Evolutionary conservation across 495 filamentous ascomycete genomes (phyloP).

Genomic region (Xylaria scruposa): DNA sequence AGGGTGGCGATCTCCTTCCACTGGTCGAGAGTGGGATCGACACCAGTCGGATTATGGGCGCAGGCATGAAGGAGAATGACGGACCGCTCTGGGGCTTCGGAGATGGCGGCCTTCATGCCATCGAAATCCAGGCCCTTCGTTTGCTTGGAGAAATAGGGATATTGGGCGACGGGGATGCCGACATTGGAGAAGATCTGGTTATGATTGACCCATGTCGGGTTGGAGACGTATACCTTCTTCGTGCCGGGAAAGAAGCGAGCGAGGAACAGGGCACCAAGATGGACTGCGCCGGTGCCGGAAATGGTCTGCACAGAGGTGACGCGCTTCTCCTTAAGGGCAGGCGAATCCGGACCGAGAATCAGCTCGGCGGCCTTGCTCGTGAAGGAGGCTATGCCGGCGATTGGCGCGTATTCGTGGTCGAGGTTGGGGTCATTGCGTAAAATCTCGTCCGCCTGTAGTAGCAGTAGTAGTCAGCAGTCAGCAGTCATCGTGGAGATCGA

Average conservation of each 20-base stretch:
- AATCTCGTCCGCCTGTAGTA: conserved; percentile 82
- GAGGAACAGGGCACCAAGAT: conserved; percentile 87
- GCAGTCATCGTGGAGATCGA: conserved; percentile 17
- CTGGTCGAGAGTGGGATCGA: conserved; percentile 92
- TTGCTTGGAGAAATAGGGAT: conserved; percentile 89
- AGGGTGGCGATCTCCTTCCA: conserved; percentile 87
- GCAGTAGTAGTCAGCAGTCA: conserved; percentile 29
- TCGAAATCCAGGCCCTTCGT: conserved; percentile 92
- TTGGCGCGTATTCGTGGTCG: conserved; percentile 98
- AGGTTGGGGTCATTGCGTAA: conserved; percentile 84
- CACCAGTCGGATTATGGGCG: conserved; percentile 97
- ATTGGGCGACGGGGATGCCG: conserved; percentile 73
- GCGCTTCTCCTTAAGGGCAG: conserved; percentile 84
- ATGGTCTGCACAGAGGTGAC: conserved; percentile 79
- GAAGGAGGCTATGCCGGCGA: conserved; percentile 84
- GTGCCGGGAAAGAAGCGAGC: conserved; percentile 73
- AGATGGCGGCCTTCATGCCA: conserved; percentile 77
- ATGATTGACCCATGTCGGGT: conserved; percentile 98
- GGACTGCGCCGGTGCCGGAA: conserved; percentile 90
- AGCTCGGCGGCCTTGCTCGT: conserved; percentile 89
- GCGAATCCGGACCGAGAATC: conserved; percentile 73
- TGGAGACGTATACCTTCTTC: conserved; percentile 84
- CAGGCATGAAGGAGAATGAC: conserved; percentile 95
- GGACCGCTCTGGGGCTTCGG: conserved; percentile 73
- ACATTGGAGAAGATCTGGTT: conserved; percentile 98